Base-by-base conservation (phyloP, 2,329 filamentous ascomycete genomes). In the Zymoseptoria brevis region DNA sequence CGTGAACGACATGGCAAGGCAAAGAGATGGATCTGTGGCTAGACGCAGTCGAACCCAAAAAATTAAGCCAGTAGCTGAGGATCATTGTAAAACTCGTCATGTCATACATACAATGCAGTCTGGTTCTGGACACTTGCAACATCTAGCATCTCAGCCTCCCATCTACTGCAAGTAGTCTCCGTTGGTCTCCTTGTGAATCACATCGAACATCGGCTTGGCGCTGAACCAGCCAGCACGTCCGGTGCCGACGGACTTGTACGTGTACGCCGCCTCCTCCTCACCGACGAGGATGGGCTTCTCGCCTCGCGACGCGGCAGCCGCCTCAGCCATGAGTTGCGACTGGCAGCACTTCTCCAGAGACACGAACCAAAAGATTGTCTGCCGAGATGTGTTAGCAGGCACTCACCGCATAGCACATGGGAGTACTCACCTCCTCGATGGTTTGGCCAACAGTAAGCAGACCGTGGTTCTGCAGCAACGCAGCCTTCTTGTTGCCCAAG, bases 121-220 rank as follows among this genome's bases (percentile, higher is more conserved):
- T 45, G 35, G 35, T 45, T 45, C 35, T 45, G 35, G 13, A 45
- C 35, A 45, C 13, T 45, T 4, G 35, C 35, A 45, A 45, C 7
- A 13, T 4, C 13, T 8, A 7, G 24, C 19, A 53, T 22, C 30
- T 53, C 21, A 8, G 24, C 16, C 1, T 52, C 13, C 16, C 13
- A 3, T 8, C 57, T 65, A 74, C 66, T 72, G 67, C 63, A 85
- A 67, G 69, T 85, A 84, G 9, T 81, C 80, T 1, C 81, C 81
- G 21, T 75, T 75, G 2, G 80, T 82, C 74, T 87, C 83, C 69
- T 80, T 80, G 67, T 86, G 81, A 62, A 87, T 82, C 49, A 89
- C 74, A 75, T 89, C 87, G 74, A 90, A 90, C 63, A 86, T 66
- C 16, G 87, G 87, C 75, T 85, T 86, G 5, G 85, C 87, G 66